Evolutionary conservation across 768 basidiomycete genomes (phyloP).

Genomic region (Kwoniella botswanensis): DNA sequence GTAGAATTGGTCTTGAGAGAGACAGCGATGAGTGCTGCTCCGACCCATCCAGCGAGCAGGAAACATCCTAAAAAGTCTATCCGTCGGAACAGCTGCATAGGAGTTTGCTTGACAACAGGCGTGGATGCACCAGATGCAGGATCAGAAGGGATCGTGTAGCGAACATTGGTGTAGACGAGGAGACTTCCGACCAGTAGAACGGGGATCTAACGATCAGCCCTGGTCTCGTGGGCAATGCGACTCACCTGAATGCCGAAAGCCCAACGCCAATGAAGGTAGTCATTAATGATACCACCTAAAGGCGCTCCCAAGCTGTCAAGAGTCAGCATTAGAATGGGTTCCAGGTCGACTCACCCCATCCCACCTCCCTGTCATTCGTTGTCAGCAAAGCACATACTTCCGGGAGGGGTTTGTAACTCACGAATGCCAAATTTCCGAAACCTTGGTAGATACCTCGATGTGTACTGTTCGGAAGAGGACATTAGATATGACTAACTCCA

Average conservation of each 20-base stretch:
- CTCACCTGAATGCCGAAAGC: conserved; percentile 49
- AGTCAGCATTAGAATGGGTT: not conserved
- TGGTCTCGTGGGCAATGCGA: not conserved
- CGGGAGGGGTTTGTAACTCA: conserved; percentile 64
- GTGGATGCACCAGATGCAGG: conserved; percentile 16
- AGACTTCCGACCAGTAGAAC: conserved; percentile 7
- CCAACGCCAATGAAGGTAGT: conserved; percentile 76
- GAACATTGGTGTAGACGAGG: conserved; percentile 17
- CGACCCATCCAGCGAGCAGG: conserved; percentile 49
- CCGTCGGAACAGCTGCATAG: conserved; percentile 28
- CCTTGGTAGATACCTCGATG: conserved; percentile 84
- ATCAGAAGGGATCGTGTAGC: conserved; percentile 17
- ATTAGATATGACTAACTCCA: not conserved
- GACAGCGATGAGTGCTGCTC: conserved; percentile 53
- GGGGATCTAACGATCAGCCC: conserved; percentile 13
- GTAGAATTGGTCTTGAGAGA: conserved; percentile 57
- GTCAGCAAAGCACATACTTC: not conserved
- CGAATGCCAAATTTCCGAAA: conserved; percentile 56
- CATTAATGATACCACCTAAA: conserved; percentile 66
- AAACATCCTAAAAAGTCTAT: conserved; percentile 54
- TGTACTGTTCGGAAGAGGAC: not conserved
- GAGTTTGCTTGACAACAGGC: conserved; percentile 11
- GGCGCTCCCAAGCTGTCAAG: conserved; percentile 56
- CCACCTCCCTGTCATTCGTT: conserved; percentile 2
- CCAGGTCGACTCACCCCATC: conserved; percentile 14